A percentile compares a stretch with the other conserved stretches of the same genome.
These are phyloP conservation scores for Saccharomycopsis fodiens DNA, from an alignment of 805 yeast genomes.

Conservation along the genomic window DNA sequence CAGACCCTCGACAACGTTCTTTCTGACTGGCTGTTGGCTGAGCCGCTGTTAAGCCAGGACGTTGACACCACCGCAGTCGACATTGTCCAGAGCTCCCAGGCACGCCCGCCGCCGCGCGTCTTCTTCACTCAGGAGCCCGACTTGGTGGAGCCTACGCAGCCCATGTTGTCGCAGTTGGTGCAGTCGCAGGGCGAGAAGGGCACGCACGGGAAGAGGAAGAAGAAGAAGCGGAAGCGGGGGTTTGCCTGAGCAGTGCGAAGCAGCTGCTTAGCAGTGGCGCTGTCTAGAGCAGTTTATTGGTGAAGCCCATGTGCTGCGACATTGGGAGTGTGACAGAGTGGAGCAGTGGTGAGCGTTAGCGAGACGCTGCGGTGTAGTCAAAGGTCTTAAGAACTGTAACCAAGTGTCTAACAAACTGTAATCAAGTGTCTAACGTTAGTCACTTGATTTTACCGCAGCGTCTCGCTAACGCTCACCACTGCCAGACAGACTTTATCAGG, in stretches of 20 bases:
- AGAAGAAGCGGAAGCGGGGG: constrained; percentile 6
- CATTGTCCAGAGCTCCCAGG: neutral
- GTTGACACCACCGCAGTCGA: neutral
- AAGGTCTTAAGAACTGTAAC: too few species aligned
- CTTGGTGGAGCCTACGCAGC: neutral
- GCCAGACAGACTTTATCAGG: too few species aligned
- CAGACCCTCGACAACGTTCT: neutral
- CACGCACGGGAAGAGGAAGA: constrained; percentile 3
- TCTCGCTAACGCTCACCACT: too few species aligned
- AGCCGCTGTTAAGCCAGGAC: neutral
- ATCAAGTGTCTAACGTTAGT: too few species aligned
- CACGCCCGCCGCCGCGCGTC: neutral
- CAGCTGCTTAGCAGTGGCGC: too few species aligned
- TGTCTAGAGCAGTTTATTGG: too few species aligned
- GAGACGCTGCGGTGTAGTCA: too few species aligned
- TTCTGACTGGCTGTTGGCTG: neutral
- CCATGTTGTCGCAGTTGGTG: neutral
- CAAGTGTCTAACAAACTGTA: too few species aligned
- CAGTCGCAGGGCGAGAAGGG: neutral
- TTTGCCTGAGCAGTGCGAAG: constrained; percentile 6
- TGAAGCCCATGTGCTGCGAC: too few species aligned
- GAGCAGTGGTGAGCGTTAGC: too few species aligned
- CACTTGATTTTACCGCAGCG: too few species aligned
- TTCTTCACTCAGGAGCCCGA: neutral
- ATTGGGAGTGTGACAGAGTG: too few species aligned